These are phyloP conservation scores for Oryza officinalis DNA, from an alignment of 176 grass and related monocot genomes.

Conservation along the genomic window DNA sequence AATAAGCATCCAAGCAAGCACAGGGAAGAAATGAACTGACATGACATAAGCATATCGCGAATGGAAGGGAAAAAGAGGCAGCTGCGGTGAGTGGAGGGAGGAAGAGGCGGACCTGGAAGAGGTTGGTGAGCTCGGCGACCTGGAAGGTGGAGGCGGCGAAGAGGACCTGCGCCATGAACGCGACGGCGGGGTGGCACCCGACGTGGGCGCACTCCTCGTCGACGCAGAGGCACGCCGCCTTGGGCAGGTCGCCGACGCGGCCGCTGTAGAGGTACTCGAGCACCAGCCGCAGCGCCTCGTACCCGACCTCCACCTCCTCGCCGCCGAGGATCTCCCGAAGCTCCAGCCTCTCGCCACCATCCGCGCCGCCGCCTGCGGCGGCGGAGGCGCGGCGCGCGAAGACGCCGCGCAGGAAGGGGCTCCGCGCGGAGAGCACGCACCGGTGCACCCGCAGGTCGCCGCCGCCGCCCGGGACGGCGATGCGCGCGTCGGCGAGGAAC, in stretches of 20 bases:
- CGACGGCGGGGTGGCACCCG: slow-evolving; percentile 68
- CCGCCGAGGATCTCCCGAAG: slow-evolving; percentile 46
- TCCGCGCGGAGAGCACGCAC: slow-evolving; percentile 85
- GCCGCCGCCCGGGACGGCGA: slow-evolving; percentile 34
- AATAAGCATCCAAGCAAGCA: not conserved
- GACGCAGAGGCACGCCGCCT: slow-evolving; percentile 72
- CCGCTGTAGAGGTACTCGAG: slow-evolving; percentile 93
- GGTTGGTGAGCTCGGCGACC: slow-evolving; percentile 78
- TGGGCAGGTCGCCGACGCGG: slow-evolving; percentile 64
- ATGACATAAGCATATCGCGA: slow-evolving; percentile 16
- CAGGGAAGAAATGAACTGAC: not conserved
- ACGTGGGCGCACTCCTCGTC: slow-evolving; percentile 74
- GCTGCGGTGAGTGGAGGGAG: not conserved
- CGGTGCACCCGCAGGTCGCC: slow-evolving; percentile 63
- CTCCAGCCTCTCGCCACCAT: slow-evolving; percentile 23
- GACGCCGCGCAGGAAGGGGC: slow-evolving; percentile 74
- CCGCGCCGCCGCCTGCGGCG: not conserved
- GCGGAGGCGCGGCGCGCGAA: slow-evolving; percentile 47
- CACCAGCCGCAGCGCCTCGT: slow-evolving; percentile 72
- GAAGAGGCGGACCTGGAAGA: slow-evolving; percentile 77
- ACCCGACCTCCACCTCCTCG: slow-evolving; percentile 57
- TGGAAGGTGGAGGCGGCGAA: slow-evolving; percentile 82
- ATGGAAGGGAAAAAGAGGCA: not conserved
- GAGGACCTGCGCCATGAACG: slow-evolving; percentile 85
- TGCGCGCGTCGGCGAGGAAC: slow-evolving; percentile 66